Base-by-base conservation (phyloP, 179 eudicot species). In the Silene coronaria region DNA sequence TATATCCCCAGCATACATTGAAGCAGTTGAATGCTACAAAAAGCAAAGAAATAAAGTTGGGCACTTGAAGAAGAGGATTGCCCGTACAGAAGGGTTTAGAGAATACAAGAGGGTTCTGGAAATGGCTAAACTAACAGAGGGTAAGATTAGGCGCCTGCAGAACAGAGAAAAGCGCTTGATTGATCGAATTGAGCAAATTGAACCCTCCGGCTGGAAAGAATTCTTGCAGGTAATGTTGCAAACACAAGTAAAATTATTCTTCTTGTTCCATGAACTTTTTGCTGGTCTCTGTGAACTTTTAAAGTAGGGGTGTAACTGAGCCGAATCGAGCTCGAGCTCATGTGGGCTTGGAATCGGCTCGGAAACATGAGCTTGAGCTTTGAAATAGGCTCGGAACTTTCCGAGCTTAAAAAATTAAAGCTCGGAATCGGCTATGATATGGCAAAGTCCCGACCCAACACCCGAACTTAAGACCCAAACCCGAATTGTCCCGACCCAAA, bases 161-260 rank as follows among this genome's bases (percentile, higher is more conserved):
- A 81, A 82, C 81, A 88, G 96, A 80, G 87, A 91, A 73, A 86
- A 84, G 42, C 99, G 97, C 36, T 85, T 95, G 83, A 79, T 55
- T 79, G 81, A 64, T 81, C 88, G 99, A 72, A 86, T 95, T 72
- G 93, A 91, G 90, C 91, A 87, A 85, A 95, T 95, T 80, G 99
- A 95, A 79, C 99, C 99, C 78, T 92, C 99, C 42, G 99, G 99
- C 61, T 95, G 99, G 99, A 95, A 91, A 83, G 99, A 95, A 82
- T 95, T 95, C 88, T 83, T 92, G 85, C 92, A 92, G 99, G 99
- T 95, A 86, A 75, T 72, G 36, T 70, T 22, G 32, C 27, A 26
- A 28, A 26, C 32, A 63, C 17, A 26, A 45, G 27, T 61, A 17
- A 9, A 26, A 27, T 26, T 62, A 22, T 55, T 55, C 9, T 16